These are phyloP conservation scores for Tremellales sp. DNA, from an alignment of 1,284 basidiomycete genomes.

Conservation along the genomic window DNA sequence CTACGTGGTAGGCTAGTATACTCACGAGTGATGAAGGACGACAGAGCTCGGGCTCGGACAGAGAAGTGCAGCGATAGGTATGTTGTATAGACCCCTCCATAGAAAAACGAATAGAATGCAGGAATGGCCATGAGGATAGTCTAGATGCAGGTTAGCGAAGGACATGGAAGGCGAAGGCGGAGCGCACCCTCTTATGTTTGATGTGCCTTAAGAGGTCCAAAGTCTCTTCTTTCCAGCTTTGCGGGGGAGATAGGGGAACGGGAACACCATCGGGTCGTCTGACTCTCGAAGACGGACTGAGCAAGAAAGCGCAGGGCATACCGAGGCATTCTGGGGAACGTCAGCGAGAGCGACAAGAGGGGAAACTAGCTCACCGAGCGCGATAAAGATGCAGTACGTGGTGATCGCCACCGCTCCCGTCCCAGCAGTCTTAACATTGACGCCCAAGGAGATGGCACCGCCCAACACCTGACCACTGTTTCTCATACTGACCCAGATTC, in stretches of 20 bases:
- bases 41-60: conserved; percentile 33
- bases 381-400: conserved; percentile 33
- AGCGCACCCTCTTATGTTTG: conserved; percentile 14
- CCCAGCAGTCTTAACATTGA: conserved; percentile 16
- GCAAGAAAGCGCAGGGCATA: conserved; percentile 18
- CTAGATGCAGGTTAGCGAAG: conserved; percentile 1
- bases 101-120: conserved; percentile 32
- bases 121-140: conserved; percentile 27
- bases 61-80: conserved; percentile 34
- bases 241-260: conserved; percentile 16
- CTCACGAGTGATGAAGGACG: conserved; percentile 31
- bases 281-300: conserved; percentile 26
- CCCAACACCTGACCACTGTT: conserved; percentile 25
- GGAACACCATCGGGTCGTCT: conserved; percentile 25
- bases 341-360: conserved; percentile 4
- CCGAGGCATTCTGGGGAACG: conserved; percentile 19
- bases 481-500: conserved; percentile 30
- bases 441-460: conserved; percentile 28
- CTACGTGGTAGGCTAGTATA: neutral
- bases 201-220: conserved; percentile 18
- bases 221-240: conserved; percentile 22
- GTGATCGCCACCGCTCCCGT: conserved; percentile 23
- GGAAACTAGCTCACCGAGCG: conserved; percentile 20
- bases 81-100: conserved; percentile 24
- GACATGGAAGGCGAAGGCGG: neutral